Evolutionary conservation across 306 rosid genomes (phyloP).

Genomic region (Acacia melanoxylon): DNA sequence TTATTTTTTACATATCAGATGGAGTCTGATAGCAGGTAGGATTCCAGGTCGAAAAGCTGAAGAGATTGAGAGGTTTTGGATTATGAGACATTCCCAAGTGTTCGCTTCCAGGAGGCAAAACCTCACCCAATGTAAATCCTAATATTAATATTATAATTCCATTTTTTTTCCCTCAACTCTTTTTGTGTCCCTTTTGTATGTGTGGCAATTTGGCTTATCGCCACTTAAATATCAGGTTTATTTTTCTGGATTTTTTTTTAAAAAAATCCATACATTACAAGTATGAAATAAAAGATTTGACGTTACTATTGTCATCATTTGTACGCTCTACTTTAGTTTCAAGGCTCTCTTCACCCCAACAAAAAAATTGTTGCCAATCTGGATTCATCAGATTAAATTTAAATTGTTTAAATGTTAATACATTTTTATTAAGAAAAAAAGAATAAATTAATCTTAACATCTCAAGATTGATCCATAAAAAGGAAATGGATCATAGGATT

Average conservation of each 20-base stretch:
- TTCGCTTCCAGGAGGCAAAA: background rate
- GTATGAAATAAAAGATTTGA: background rate
- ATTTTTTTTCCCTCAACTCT: background rate
- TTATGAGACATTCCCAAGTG: background rate
- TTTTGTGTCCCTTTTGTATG: background rate
- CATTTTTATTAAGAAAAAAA: too few relatives aligned
- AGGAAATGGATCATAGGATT: background rate
- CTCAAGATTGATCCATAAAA: too few relatives aligned
- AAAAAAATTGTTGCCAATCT: too few relatives aligned
- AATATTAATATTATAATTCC: background rate
- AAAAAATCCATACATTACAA: background rate
- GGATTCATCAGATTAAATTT: background rate
- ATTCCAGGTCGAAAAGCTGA: conserved; percentile 11
- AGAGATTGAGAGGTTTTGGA: conserved; percentile 22
- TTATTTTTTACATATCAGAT: background rate
- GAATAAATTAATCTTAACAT: background rate
- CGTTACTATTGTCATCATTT: background rate
- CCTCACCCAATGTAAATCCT: background rate
- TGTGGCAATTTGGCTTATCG: background rate
- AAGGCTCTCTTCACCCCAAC: background rate
- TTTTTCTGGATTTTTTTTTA: background rate
- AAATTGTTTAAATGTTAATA: too few relatives aligned
- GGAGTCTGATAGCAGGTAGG: conserved; percentile 1
- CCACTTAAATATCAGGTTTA: background rate
- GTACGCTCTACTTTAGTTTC: background rate